Evolutionary conservation across 306 rosid genomes (phyloP), one percentile per base, ranked within the genome.

Genomic region (Carpinus viminea): DNA sequence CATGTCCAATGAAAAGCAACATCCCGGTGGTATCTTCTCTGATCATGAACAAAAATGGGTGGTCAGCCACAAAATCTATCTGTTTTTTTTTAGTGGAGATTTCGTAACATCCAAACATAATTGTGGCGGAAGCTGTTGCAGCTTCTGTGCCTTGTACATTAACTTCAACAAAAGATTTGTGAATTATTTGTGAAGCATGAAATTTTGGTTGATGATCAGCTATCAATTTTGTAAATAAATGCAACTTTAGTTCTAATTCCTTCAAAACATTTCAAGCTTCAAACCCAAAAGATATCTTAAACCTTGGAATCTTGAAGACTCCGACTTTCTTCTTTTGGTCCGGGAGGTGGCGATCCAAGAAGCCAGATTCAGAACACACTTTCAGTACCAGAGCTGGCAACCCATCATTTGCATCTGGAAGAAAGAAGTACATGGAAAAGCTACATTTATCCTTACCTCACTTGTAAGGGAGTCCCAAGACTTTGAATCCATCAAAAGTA

Each of bases 121-220:
- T 51, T 24, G 72, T 84, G 12, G 81, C 88, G 1, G 87, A 78
- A 43, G 84, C 90, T 24, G 91, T 93, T 7, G 93, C 98, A 26
- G 98, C 98, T 85, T 91, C 90, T 20, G 96, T 90, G 74, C 97
- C 96, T 87, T 85, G 85, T 84, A 92, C 98, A 2, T 95, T 89
- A 50, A 95, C 97, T 89, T 92, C 91, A 61, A 95, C 81, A 74
- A 88, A 91, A 8, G 97, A 85, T 76, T 88, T 87, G 1, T 92
- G 93, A 73, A 74, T 84, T 74, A 91, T 85, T 46, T 73, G 15
- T 17, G 95, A 88, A 59, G 91, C 94, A 59, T 20, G 70, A 0
- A 89, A 87, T 24, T 47, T 57, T 77, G 76, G 68, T 24, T 24
- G 26, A 24, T 24, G 26, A 24, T 24, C 26, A 68, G n/a, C 70